These are phyloP conservation scores for Backusella sp. DNA, from an alignment of 192 early-diverging fungal species.

Conservation along the genomic window DNA sequence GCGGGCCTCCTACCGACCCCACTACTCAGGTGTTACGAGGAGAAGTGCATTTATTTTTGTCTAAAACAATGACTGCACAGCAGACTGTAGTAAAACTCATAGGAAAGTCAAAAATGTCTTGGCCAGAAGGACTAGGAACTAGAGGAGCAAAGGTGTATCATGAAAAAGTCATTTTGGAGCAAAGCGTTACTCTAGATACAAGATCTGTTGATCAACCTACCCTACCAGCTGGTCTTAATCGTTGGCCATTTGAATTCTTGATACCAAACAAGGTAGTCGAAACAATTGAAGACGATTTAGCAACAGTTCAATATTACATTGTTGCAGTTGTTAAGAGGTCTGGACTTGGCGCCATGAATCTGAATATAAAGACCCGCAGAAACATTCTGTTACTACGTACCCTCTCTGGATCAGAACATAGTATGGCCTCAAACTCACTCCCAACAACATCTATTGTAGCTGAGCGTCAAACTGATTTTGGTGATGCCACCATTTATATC, in stretches of 20 bases:
- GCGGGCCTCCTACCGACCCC: conserved; percentile 20
- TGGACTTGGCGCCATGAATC: background rate
- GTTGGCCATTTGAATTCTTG: conserved; percentile 30
- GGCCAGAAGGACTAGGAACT: conserved; percentile 33
- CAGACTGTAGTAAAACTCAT: conserved; percentile 22
- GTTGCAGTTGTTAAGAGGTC: conserved; percentile 13
- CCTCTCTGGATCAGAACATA: conserved; percentile 11
- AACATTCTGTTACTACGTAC: conserved; percentile 32
- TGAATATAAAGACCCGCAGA: conserved; percentile 21
- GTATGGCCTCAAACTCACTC: conserved; percentile 14
- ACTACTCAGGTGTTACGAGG: conserved; percentile 27
- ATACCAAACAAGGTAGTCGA: conserved; percentile 29
- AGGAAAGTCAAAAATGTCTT: conserved; percentile 29
- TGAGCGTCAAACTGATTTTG: conserved; percentile 13
- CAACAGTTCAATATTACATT: conserved; percentile 23
- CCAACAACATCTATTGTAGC: conserved; percentile 15
- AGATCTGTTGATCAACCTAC: background rate
- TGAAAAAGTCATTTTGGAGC: conserved; percentile 30
- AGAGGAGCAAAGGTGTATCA: conserved; percentile 14
- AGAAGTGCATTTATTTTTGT: conserved; percentile 25
- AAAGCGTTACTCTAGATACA: conserved; percentile 17
- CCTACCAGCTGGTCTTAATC: conserved; percentile 17
- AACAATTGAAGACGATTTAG: conserved; percentile 38
- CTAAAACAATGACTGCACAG: conserved; percentile 13
- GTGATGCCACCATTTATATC: conserved; percentile 23